Evolutionary conservation across 495 filamentous ascomycete species (phyloP).

Genomic region (Aspergillus cavernicola): DNA sequence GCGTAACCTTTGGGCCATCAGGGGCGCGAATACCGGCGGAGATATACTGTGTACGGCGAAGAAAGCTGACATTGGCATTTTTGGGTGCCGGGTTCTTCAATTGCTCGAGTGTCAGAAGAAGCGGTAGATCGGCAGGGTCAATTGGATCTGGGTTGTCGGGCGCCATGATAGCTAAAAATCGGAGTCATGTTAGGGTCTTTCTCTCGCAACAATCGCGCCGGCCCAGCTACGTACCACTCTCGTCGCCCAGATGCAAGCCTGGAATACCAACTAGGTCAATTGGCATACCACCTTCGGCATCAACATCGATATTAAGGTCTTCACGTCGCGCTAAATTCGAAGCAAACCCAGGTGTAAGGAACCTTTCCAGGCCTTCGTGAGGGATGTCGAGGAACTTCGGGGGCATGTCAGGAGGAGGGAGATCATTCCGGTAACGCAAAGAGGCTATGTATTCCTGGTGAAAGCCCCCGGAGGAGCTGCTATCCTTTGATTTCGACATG

Average conservation of each 20-base stretch:
- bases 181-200: conserved; percentile 9
- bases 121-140: conserved; percentile 76
- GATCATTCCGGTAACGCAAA: conserved; percentile 88
- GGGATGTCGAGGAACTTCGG: conserved; percentile 97
- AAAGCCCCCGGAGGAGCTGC: conserved; percentile 57
- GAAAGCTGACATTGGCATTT: conserved; percentile 76
- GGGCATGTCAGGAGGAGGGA: conserved; percentile 87
- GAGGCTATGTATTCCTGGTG: conserved; percentile 96
- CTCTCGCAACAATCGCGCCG: background rate
- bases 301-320: conserved; percentile 91
- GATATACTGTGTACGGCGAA: conserved; percentile 94
- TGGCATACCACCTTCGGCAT: conserved; percentile 96
- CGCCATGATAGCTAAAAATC: conserved; percentile 68
- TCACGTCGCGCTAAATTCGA: conserved; percentile 85
- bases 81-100: conserved; percentile 77
- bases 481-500: conserved; percentile 40
- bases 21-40: conserved; percentile 58
- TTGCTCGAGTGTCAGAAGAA: conserved; percentile 73
- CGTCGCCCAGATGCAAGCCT: conserved; percentile 89
- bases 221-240: conserved; percentile 67
- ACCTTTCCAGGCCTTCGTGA: conserved; percentile 82
- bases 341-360: conserved; percentile 82
- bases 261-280: conserved; percentile 94
- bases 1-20: conserved; percentile 34
- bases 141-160: conserved; percentile 62